Base-by-base conservation (phyloP, 2,329 filamentous ascomycete species). In the Fusarium tanahbumbuense region DNA sequence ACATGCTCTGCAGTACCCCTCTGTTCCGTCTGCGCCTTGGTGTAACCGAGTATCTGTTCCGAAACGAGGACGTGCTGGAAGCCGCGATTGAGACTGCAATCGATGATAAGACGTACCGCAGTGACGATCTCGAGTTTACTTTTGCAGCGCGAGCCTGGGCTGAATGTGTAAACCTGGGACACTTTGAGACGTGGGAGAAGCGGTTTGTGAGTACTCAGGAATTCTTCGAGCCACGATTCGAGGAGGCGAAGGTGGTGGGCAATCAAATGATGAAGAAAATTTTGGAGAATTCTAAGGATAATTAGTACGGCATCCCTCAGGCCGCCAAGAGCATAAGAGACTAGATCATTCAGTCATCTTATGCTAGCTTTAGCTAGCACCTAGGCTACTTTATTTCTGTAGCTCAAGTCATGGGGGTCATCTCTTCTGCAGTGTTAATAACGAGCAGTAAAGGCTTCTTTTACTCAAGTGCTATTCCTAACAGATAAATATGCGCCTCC, bases 1-100 rank as follows among this genome's bases (percentile, higher is more conserved):
- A 99, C 84, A 99, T 99, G 94, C 97, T 99, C 73, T 99, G 96
- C 83, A 97, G 94, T 56, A 99, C 96, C 41, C 96, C 96, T 83
- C 88, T 98, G 48, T 99, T 99, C 84, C 92, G 96, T 53, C 89
- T 99, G 70, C 98, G 96, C 89, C 88, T 99, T 34, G 96, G 96
- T 60, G 97, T 98, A n/a, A 95, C 94, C 2, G 96, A 99, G 82
- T 95, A 97, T 78, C 86, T 99, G 40, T 99, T 98, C 84, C 91
- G 94, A 70, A 94, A 94, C 76, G 86, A 88, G 20, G 88, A 87
- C 5, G 84, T 97, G 55, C 88, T 99, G 16, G 91, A 97, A 53
- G 93, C 96, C 77, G 92, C 92, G 25, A 88, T 99, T 73, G 87
- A 91, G 50, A 96, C 93, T 10, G 95, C 94, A 5, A 89, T 98